Evolutionary conservation across 2,329 filamentous ascomycete genomes (phyloP).

Genomic region (Alternaria arborescens): DNA sequence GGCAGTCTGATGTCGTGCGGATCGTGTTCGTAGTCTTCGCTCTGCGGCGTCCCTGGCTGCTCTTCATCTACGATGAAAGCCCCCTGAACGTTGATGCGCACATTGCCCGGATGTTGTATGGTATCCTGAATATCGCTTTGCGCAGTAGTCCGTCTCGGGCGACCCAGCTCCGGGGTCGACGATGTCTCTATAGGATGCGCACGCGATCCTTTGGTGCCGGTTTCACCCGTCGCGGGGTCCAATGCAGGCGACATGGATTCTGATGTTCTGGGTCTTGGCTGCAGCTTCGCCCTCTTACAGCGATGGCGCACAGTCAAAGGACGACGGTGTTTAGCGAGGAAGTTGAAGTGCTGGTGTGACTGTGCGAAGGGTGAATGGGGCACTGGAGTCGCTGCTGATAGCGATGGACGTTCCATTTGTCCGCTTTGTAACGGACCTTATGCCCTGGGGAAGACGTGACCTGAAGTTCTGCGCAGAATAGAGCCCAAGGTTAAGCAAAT

Average conservation of each 20-base stretch:
- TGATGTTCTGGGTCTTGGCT: slow-evolving; percentile 45
- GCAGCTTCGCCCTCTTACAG: slow-evolving; percentile 47
- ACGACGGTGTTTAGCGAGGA: slow-evolving; percentile 29
- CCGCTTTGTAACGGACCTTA: slow-evolving; percentile 45
- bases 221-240: slow-evolving; percentile 45
- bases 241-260: slow-evolving; percentile 42
- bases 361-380: slow-evolving; percentile 31
- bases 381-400: slow-evolving; percentile 35
- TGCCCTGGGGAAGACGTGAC: slow-evolving; percentile 44
- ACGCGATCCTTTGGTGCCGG: slow-evolving; percentile 34
- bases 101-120: slow-evolving; percentile 70
- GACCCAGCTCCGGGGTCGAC: slow-evolving; percentile 27
- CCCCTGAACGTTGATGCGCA: slow-evolving; percentile 95
- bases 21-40: slow-evolving; percentile 71
- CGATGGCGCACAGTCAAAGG: slow-evolving; percentile 38
- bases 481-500: slow-evolving; percentile 38
- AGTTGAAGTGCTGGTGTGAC: slow-evolving; percentile 25
- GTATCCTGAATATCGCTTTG: slow-evolving; percentile 59
- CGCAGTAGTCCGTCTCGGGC: slow-evolving; percentile 40
- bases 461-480: slow-evolving; percentile 50
- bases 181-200: slow-evolving; percentile 27
- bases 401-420: slow-evolving; percentile 47
- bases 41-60: slow-evolving; percentile 57
- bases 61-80: slow-evolving; percentile 92
- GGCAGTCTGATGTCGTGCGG: slow-evolving; percentile 95